phyloP scores from a whole-genome alignment of 768 basidiomycete species.

The Lactarius akahatsu region DNA sequence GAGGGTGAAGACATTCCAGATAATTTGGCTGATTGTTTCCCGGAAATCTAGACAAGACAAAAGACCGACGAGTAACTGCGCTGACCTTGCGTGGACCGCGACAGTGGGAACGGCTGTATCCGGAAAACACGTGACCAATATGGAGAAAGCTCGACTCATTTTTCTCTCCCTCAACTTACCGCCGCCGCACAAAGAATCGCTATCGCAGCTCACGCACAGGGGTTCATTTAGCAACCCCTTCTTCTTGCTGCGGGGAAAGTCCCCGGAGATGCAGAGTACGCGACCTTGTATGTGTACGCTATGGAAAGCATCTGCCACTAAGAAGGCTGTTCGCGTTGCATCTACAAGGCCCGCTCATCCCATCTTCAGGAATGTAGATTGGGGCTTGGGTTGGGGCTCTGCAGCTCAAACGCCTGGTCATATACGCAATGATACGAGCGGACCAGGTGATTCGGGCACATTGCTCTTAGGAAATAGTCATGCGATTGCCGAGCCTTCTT shows the following conservation, averaged over 20 bases:
- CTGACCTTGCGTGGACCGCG: background rate
- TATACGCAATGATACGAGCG: slow-evolving; percentile 78
- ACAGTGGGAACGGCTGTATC: slow-evolving; percentile 6
- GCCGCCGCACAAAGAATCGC: slow-evolving; percentile 78
- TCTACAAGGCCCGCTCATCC: slow-evolving; percentile 33
- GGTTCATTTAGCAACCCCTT: slow-evolving; percentile 44
- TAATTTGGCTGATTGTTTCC: background rate
- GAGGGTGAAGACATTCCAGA: slow-evolving; percentile 15
- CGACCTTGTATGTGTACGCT: slow-evolving; percentile 42
- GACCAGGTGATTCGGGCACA: slow-evolving; percentile 44
- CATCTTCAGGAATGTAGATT: slow-evolving; percentile 23
- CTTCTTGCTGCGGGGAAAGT: slow-evolving; percentile 85
- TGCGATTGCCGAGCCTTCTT: slow-evolving; percentile 61
- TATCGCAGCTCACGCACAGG: slow-evolving; percentile 80
- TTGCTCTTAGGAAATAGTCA: slow-evolving; percentile 88
- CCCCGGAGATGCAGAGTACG: slow-evolving; percentile 83
- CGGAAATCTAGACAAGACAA: background rate
- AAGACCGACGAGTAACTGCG: background rate
- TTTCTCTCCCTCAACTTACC: slow-evolving; percentile 33
- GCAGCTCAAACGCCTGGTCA: slow-evolving; percentile 44
- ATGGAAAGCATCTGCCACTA: slow-evolving; percentile 76
- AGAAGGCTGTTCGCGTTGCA: slow-evolving; percentile 57
- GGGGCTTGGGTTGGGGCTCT: slow-evolving; percentile 32
- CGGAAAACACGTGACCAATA: slow-evolving; percentile 18
- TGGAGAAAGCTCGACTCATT: background rate